Base-by-base conservation (phyloP, 1,139 yeast genomes). In the Magnusiomyces suaveolens region DNA sequence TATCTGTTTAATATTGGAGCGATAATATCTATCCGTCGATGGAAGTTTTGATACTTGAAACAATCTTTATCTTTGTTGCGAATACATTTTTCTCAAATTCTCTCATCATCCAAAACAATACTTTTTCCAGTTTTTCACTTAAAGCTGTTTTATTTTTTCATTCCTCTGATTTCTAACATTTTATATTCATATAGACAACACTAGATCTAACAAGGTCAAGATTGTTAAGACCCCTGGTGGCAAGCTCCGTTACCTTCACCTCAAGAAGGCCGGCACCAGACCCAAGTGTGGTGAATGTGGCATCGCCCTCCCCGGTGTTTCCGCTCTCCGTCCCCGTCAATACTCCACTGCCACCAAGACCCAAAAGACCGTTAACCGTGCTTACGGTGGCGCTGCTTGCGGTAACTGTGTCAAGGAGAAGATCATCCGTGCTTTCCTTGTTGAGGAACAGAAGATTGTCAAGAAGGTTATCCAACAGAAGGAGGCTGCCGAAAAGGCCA, bases 211-310 rank as follows among this genome's bases (percentile, higher is more conserved):
- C 96, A 87, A 85, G 83, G 90, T 90, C 82, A 89, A 87, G 92
- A 94, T 90, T 78, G 95, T 90, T 72, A 92, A 89, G 87, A 92
- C 98, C 79, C 97, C 98, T 77, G 98, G 98, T 82, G 97, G 97
- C 75, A 85, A 84, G 78, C 84, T 92, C 76, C 85, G 89, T 74
- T 95, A 95, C 76, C 96, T 88, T 78, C 97, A 92, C 81, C 80
- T 87, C 75, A 89, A 89, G 86, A 92, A 92, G 84, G 74, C 75
- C 70, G 96, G 95, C 72, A 77, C 96, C 73, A 84, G 94, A 79
- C 95, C 94, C 77, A 90, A 89, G 81, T 92, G 98, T 81, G 97
- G 97, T 83, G 97, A 89, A 84, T 87, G 96, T 78, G 97, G 96
- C 77, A 72, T 73, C 66, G 84, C 89, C 71, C 84, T 92, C 70